Conservation (phyloP, 2,329 filamentous ascomycete species). For the Fusarium pseudograminearum region DNA sequence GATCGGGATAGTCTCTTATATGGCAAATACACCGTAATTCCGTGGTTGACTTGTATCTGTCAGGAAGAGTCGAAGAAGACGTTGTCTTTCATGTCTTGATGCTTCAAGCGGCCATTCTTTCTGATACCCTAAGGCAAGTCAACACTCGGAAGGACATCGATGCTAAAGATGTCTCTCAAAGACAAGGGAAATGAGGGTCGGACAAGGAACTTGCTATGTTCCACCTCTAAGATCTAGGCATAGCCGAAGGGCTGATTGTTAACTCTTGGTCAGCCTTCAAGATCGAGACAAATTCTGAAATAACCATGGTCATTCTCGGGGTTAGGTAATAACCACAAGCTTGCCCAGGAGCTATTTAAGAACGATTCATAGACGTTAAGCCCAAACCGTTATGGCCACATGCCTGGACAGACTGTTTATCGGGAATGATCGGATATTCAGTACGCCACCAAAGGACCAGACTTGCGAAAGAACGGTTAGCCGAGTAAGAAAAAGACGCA, state of each 20-base stretch:
- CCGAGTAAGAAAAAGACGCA: background rate
- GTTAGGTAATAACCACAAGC: background rate
- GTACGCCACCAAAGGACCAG: background rate
- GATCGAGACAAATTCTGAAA: background rate
- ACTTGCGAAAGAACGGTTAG: background rate
- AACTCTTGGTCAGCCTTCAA: background rate
- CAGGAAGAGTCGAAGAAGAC: background rate
- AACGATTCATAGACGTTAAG: background rate
- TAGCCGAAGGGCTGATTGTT: background rate
- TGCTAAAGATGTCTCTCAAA: accelerated
- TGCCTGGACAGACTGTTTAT: background rate
- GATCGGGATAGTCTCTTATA: background rate
- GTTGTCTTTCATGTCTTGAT: background rate
- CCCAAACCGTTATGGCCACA: background rate
- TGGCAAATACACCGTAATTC: background rate
- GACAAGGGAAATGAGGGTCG: background rate
- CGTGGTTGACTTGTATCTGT: background rate
- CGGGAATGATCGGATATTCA: background rate
- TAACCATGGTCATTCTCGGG: background rate
- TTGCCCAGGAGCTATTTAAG: background rate
- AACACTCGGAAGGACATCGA: background rate
- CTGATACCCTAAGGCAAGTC: too few species aligned
- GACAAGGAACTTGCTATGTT: too few species aligned
- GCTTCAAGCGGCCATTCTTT: too few species aligned
- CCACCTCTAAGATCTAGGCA: background rate